Conservation (phyloP, 805 yeast species). For the Lachancea lanzarotensis region DNA sequence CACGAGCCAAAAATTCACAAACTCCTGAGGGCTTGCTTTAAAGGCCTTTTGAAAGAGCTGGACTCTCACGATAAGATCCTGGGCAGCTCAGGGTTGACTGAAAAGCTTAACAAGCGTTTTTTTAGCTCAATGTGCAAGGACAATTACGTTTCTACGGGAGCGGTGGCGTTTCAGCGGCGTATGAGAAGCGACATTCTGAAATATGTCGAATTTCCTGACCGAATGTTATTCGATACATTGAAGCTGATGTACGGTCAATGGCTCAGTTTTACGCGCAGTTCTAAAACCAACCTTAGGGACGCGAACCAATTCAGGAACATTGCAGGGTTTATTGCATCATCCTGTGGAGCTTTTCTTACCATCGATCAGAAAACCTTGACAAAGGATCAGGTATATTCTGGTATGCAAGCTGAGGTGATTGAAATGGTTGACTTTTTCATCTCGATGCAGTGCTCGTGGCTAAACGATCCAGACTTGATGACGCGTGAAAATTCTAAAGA, state of each 20-base stretch:
- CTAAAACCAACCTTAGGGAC: slow-evolving; percentile 32
- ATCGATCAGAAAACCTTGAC: slow-evolving; percentile 15
- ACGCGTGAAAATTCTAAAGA: slow-evolving; percentile 69
- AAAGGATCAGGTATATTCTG: slow-evolving; percentile 10
- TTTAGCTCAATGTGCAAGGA: slow-evolving; percentile 45
- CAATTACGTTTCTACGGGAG: slow-evolving; percentile 55
- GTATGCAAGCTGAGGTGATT: slow-evolving; percentile 30
- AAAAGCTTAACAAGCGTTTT: slow-evolving; percentile 30
- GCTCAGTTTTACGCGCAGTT: slow-evolving; percentile 16
- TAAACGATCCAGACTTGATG: slow-evolving; percentile 44
- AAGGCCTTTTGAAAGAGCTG: slow-evolving; percentile 22
- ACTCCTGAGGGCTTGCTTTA: slow-evolving; percentile 39
- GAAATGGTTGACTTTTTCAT: slow-evolving; percentile 42
- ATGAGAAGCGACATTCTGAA: slow-evolving; percentile 40
- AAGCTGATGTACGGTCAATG: slow-evolving; percentile 34
- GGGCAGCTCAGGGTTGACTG: slow-evolving; percentile 15
- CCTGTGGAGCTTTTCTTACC: slow-evolving; percentile 55
- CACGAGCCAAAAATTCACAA: slow-evolving; percentile 46
- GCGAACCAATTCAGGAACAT: slow-evolving; percentile 50
- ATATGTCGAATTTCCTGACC: slow-evolving; percentile 21
- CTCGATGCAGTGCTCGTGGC: slow-evolving; percentile 43
- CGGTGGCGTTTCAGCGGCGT: slow-evolving; percentile 66
- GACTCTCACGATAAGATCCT: slow-evolving; percentile 24
- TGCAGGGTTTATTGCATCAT: slow-evolving; percentile 66
- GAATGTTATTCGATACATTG: slow-evolving; percentile 28